Conservation (phyloP, 768 basidiomycete species). For the Russula griseocarnosa region DNA sequence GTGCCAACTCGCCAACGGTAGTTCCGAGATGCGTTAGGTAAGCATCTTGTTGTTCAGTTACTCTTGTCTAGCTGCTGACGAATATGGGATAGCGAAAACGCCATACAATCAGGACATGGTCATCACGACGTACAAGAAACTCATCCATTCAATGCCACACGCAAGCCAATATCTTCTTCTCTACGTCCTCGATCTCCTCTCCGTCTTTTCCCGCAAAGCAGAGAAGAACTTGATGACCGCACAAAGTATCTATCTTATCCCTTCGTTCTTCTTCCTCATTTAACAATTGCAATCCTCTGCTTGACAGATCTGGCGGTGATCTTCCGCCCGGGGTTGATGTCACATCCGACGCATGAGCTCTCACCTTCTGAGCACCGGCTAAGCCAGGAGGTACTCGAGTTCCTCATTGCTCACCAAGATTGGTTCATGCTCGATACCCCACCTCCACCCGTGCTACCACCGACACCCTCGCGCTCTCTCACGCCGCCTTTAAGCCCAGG, state of each 20-base stretch:
- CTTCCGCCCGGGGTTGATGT: conserved; percentile 92
- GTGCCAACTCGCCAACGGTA: conserved; percentile 32
- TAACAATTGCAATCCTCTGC: not conserved
- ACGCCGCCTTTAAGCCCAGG: conserved; percentile 25
- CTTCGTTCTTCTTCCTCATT: not conserved
- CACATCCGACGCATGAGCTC: conserved; percentile 84
- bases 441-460: conserved; percentile 49
- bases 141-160: conserved; percentile 82
- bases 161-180: conserved; percentile 94
- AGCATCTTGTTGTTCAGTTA: conserved; percentile 28
- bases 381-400: conserved; percentile 88
- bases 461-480: conserved; percentile 18
- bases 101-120: conserved; percentile 67
- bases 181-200: conserved; percentile 92
- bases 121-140: conserved; percentile 72
- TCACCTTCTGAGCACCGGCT: conserved; percentile 80
- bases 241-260: conserved; percentile 58
- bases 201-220: conserved; percentile 88
- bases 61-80: conserved; percentile 4
- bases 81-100: conserved; percentile 50
- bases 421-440: conserved; percentile 90
- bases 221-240: conserved; percentile 96
- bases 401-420: conserved; percentile 94
- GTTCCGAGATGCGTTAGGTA: conserved; percentile 80
- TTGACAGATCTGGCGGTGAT: conserved; percentile 86